These are phyloP conservation scores for Tausonia pullulans DNA, from an alignment of 1,284 basidiomycete genomes.

Conservation along the genomic window DNA sequence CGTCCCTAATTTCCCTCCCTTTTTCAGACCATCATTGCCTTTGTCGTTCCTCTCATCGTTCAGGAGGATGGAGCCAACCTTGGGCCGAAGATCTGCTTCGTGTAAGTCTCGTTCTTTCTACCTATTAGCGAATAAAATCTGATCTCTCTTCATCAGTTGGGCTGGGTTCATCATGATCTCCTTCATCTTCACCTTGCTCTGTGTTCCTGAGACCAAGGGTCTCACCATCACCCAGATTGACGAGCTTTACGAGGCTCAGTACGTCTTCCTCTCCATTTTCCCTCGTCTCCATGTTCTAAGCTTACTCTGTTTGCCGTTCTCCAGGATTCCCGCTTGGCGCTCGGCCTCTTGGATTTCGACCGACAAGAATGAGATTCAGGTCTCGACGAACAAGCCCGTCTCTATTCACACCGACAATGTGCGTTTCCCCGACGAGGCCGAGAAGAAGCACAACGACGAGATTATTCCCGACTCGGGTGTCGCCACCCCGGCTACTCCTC, in stretches of 20 bases:
- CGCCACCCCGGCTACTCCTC: not conserved
- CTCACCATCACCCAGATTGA: constrained; percentile 15
- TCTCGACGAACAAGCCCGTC: not conserved
- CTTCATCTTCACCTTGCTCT: constrained; percentile 1
- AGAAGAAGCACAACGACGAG: not conserved
- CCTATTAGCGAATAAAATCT: not conserved
- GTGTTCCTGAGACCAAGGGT: constrained; percentile 16
- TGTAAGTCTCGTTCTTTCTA: not conserved
- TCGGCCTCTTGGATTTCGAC: not conserved
- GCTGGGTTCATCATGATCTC: constrained; percentile 13
- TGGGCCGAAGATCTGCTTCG: constrained; percentile 13
- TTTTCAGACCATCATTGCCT: constrained; percentile 11
- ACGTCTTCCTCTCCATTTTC: not conserved
- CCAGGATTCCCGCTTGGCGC: constrained; percentile 14
- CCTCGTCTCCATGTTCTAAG: not conserved
- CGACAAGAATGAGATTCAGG: constrained; percentile 8
- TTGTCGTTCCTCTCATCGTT: constrained; percentile 24
- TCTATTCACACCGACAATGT: not conserved
- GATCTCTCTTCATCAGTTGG: not conserved
- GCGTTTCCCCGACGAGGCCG: not conserved
- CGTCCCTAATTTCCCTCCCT: not conserved
- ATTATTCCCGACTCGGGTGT: constrained; percentile 9
- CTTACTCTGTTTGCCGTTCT: not conserved
- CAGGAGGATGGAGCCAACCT: constrained; percentile 14
- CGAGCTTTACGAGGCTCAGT: constrained; percentile 11